Base-by-base conservation (phyloP, 1,284 basidiomycete species). In the Kalmanozyma brasiliensis region DNA sequence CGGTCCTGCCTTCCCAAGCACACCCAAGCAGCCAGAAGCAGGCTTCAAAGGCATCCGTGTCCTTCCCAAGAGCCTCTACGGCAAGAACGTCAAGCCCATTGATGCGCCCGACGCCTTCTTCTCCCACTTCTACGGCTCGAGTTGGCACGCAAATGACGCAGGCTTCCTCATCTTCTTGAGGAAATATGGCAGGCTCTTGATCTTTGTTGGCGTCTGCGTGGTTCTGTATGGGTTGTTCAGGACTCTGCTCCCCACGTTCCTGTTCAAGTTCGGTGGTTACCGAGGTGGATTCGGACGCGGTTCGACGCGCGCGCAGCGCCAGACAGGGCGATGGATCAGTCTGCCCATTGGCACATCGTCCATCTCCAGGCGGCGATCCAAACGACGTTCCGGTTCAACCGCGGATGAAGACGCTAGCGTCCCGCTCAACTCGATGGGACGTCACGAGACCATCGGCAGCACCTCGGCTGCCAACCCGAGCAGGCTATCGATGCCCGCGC, bases 1-100 rank as follows among this genome's bases (percentile, higher is more conserved):
- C 93, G 94, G 92, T 92, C 94, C 84, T 83, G 97, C 22, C 92
- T 92, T 3, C 88, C 91, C 19, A 89, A 95, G 83, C 91, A 93
- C 83, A 89, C 91, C 53, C 85, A 92, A 59, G 93, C 90, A 84
- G 87, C 89, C 26, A 86, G 91, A 30, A 86, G 89, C 17, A 4
- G 80, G 80, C 3, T 80, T 80, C 52, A 49, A 49, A 87, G 41
- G 89, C 90, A 52, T 81, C 17, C 71, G 96, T 58, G 89, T 98
- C 59, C 85, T 98, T 4, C 94, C 96, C 22, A 96, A 94, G 83
- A 87, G 90, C 6, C 87, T 98, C 9, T 98, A 98, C 76, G 95
- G 95, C 67, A 98, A 98, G 85, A 98, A 98, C 82, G 92, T 92
- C 11, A 89, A 90, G 67, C 86, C 88, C 32, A 87, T 85, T 40